phyloP scores from a whole-genome alignment of 306 rosid species.

The Quercus rubra region DNA sequence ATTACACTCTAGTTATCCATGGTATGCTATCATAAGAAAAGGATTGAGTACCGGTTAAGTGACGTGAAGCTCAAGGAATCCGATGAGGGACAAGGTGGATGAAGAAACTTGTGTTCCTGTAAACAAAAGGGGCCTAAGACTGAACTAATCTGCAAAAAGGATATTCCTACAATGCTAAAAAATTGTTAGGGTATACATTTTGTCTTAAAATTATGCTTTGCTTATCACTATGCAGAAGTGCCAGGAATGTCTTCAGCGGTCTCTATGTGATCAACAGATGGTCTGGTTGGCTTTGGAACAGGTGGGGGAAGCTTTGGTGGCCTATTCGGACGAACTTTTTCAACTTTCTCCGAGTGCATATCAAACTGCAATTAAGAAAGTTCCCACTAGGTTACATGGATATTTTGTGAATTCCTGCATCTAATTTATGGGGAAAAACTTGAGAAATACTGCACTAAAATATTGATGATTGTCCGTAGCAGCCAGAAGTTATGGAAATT shows the following conservation, averaged over 20 bases:
- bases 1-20: constrained; percentile 14
- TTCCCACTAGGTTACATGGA: not conserved
- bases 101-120: not conserved
- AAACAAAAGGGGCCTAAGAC: constrained; percentile 5
- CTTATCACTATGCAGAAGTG: constrained; percentile 54
- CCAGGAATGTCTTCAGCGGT: constrained; percentile 39
- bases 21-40: constrained; percentile 6
- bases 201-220: not conserved
- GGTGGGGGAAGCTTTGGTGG: constrained; percentile 51
- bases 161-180: constrained; percentile 11
- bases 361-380: constrained; percentile 44
- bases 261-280: constrained; percentile 25
- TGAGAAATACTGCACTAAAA: not conserved
- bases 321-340: constrained; percentile 68
- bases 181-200: constrained; percentile 11
- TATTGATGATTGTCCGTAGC: not conserved
- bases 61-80: constrained; percentile 5
- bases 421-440: not conserved
- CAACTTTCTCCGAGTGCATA: constrained; percentile 37
- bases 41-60: not conserved
- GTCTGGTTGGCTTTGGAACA: constrained; percentile 41
- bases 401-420: not conserved
- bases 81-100: not conserved
- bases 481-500: not conserved
- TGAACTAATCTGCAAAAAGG: not conserved